Conservation (phyloP, 2,329 filamentous ascomycete species). For the Calonectria fujianensis region DNA sequence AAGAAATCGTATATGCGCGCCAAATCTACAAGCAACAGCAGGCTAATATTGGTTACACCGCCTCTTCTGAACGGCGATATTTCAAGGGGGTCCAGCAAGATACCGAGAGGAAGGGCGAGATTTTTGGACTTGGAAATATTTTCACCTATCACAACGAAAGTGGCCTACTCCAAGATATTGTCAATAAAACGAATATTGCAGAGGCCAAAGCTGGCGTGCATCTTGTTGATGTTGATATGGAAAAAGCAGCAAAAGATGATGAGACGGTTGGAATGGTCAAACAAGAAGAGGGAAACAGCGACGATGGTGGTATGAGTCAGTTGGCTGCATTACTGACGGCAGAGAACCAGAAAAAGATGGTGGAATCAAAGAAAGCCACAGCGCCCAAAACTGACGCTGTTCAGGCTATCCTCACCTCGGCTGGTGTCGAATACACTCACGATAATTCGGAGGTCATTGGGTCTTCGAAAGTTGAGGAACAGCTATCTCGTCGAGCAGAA, state of each 20-base stretch:
- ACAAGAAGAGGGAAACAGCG: constrained; percentile 71
- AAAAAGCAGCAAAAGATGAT: constrained; percentile 74
- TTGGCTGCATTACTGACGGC: constrained; percentile 74
- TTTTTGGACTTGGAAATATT: constrained; percentile 92
- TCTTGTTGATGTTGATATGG: constrained; percentile 85
- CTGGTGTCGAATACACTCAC: constrained; percentile 95
- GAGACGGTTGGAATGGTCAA: constrained; percentile 66
- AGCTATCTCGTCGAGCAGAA: constrained; percentile 85
- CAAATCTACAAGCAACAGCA: constrained; percentile 99
- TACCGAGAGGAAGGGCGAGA: constrained; percentile 88
- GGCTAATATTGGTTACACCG: constrained; percentile 97
- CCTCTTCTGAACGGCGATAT: constrained; percentile 92
- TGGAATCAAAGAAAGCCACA: constrained; percentile 59
- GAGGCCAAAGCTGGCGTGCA: constrained; percentile 91
- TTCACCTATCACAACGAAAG: constrained; percentile 88
- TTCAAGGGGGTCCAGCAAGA: constrained; percentile 96
- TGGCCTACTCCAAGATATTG: constrained; percentile 91
- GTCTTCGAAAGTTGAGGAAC: constrained; percentile 91
- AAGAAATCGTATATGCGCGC: constrained; percentile 96
- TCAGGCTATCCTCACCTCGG: constrained; percentile 90
- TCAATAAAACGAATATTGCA: constrained; percentile 98
- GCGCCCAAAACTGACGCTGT: constrained; percentile 81
- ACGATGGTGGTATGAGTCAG: constrained; percentile 82
- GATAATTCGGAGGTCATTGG: constrained; percentile 97
- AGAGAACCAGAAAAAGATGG: constrained; percentile 66